Conservation (phyloP, 2,329 filamentous ascomycete genomes). For the Neofusicoccum ribis region DNA sequence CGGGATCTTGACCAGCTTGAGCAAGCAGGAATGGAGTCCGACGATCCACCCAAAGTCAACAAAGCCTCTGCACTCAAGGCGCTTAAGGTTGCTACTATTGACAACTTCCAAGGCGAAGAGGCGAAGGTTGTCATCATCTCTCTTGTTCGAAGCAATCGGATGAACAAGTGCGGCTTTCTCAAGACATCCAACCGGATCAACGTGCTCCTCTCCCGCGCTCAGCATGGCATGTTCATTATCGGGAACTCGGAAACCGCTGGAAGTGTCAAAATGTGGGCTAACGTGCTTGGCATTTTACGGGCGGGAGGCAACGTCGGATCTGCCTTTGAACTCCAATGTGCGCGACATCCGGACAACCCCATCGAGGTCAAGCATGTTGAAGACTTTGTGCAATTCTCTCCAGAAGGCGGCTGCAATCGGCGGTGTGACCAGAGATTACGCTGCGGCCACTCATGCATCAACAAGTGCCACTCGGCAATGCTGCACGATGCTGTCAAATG, state of each 20-base stretch:
- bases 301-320: slow-evolving; percentile 24
- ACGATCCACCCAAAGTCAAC: slow-evolving; percentile 25
- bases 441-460: slow-evolving; percentile 33
- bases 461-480: slow-evolving; percentile 32
- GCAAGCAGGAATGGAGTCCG: slow-evolving; percentile 27
- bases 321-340: slow-evolving; percentile 29
- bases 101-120: slow-evolving; percentile 79
- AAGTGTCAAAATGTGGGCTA: slow-evolving; percentile 63
- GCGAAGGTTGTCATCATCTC: slow-evolving; percentile 70
- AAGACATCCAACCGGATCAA: slow-evolving; percentile 68
- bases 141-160: slow-evolving; percentile 67
- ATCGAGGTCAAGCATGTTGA: slow-evolving; percentile 31
- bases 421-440: slow-evolving; percentile 26
- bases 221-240: slow-evolving; percentile 71
- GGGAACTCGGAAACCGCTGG: slow-evolving; percentile 63
- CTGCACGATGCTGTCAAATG: slow-evolving; percentile 33
- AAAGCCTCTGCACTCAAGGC: background rate
- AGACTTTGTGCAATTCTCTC: slow-evolving; percentile 30
- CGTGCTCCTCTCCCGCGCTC: slow-evolving; percentile 65
- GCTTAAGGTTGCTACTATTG: slow-evolving; percentile 59
- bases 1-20: slow-evolving; percentile 58
- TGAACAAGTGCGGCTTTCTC: slow-evolving; percentile 64
- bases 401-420: slow-evolving; percentile 34
- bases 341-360: slow-evolving; percentile 29
- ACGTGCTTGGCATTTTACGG: slow-evolving; percentile 57